These are phyloP conservation scores for Suhomyces sp. DNA, from an alignment of 805 yeast species.

Conservation along the genomic window DNA sequence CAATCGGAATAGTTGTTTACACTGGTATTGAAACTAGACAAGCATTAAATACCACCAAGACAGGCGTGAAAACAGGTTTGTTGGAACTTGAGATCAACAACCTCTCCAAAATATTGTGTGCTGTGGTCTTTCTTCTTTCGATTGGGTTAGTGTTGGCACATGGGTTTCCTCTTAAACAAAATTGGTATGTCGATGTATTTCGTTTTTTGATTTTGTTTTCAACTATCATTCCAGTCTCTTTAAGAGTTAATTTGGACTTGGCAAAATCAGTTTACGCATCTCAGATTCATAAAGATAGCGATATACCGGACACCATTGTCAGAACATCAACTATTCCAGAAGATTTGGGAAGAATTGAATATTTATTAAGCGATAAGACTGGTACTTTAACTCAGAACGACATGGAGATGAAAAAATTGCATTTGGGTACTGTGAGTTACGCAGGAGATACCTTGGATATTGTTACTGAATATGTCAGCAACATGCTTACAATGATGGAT, in stretches of 20 bases:
- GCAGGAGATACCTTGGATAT: constrained; percentile 91
- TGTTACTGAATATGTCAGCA: constrained; percentile 63
- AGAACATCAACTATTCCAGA: constrained; percentile 98
- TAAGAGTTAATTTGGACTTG: constrained; percentile 89
- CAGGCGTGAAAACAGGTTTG: constrained; percentile 86
- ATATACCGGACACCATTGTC: constrained; percentile 84
- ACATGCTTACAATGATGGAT: constrained; percentile 21
- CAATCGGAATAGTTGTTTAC: constrained; percentile 82
- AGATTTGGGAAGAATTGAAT: constrained; percentile 94
- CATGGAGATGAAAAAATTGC: constrained; percentile 92
- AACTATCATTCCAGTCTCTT: constrained; percentile 92
- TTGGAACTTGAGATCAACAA: constrained; percentile 88
- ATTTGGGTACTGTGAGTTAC: constrained; percentile 88
- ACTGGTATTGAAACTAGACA: constrained; percentile 95
- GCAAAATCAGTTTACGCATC: constrained; percentile 95
- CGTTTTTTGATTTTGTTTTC: constrained; percentile 89
- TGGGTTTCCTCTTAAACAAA: constrained; percentile 56
- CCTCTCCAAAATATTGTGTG: constrained; percentile 83
- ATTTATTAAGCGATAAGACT: constrained; percentile 87
- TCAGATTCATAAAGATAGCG: constrained; percentile 84
- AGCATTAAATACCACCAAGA: constrained; percentile 84
- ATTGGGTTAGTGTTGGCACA: constrained; percentile 74
- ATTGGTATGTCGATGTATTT: constrained; percentile 90
- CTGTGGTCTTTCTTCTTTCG: constrained; percentile 77
- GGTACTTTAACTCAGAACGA: constrained; percentile 98